A percentile compares a stretch with the other conserved stretches of the same genome.
phyloP scores from a whole-genome alignment of 2,329 filamentous ascomycete genomes.

The Aspergillus tanneri region DNA sequence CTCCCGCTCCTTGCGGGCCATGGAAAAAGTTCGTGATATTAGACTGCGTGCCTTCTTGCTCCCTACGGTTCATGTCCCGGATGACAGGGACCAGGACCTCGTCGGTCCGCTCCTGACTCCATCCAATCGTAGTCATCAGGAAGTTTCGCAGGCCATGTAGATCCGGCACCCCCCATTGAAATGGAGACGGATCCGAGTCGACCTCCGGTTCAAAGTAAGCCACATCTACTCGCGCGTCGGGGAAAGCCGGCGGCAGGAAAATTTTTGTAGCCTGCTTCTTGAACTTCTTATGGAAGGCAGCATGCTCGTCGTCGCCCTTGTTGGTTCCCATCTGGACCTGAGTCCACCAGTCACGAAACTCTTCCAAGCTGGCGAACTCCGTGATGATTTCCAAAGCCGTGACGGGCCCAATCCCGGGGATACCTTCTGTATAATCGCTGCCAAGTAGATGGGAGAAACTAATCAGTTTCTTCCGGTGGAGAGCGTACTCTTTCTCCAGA shows the following conservation, averaged over 20 bases:
- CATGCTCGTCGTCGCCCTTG: conserved; percentile 55
- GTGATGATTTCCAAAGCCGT: conserved; percentile 91
- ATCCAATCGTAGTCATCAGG: conserved; percentile 88
- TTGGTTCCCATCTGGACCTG: conserved; percentile 71
- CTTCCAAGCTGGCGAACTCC: conserved; percentile 72
- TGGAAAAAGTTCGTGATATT: conserved; percentile 95
- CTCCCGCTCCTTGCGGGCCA: conserved; percentile 58
- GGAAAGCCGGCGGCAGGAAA: conserved; percentile 79
- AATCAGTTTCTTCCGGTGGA: conserved; percentile 84
- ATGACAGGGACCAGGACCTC: conserved; percentile 96
- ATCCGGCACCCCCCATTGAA: conserved; percentile 96
- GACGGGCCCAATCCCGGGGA: conserved; percentile 87
- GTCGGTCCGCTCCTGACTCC: conserved; percentile 87
- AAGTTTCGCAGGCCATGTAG: conserved; percentile 80
- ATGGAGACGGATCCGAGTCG: conserved; percentile 71
- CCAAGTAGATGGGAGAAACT: conserved; percentile 86
- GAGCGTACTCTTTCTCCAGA: conserved; percentile 82
- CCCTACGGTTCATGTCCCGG: conserved; percentile 86
- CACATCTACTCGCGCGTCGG: conserved; percentile 71
- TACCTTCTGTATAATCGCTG: conserved; percentile 90
- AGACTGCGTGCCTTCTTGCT: conserved; percentile 85
- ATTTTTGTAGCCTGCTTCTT: conserved; percentile 79
- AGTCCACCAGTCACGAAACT: conserved; percentile 86
- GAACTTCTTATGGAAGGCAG: conserved; percentile 79
- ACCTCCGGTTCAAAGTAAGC: conserved; percentile 88